Evolutionary conservation across 176 grass and related monocot genomes (phyloP).

Genomic region (Bromus sterilis): DNA sequence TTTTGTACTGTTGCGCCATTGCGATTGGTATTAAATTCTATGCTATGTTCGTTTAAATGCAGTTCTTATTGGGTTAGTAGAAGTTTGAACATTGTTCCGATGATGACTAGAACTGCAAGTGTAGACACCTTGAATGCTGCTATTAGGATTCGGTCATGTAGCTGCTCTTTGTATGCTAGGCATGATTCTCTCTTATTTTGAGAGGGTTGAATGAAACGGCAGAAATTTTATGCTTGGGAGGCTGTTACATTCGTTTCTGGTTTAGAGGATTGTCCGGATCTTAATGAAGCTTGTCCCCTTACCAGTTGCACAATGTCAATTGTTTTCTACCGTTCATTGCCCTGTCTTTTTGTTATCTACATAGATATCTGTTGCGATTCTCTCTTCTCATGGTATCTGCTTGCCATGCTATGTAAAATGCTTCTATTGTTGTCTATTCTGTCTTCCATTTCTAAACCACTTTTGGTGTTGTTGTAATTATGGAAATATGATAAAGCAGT

Average conservation of each 20-base stretch:
- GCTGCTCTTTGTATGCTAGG: neutral
- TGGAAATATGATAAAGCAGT: neutral
- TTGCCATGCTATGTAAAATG: neutral
- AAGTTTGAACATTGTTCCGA: neutral
- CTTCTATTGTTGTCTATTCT: neutral
- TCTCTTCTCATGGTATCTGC: neutral
- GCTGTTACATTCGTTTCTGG: neutral
- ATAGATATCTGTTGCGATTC: constrained; percentile 1
- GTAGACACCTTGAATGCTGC: neutral
- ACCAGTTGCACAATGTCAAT: neutral
- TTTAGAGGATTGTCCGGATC: neutral
- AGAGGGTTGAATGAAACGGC: neutral
- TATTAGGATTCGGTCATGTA: neutral
- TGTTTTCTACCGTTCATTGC: neutral
- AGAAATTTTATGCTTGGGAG: neutral
- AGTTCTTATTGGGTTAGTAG: neutral
- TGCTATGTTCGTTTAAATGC: neutral
- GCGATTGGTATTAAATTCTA: neutral
- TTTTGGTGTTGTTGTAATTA: neutral
- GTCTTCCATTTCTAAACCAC: constrained; percentile 2
- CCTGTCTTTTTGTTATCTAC: neutral
- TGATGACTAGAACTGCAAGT: neutral
- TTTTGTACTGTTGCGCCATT: neutral
- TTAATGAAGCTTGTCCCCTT: neutral
- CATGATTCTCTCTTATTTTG: neutral